Evolutionary conservation across 805 yeast genomes (phyloP), one percentile per base, ranked within the genome.

Genomic region (Saturnispora besseyi): DNA sequence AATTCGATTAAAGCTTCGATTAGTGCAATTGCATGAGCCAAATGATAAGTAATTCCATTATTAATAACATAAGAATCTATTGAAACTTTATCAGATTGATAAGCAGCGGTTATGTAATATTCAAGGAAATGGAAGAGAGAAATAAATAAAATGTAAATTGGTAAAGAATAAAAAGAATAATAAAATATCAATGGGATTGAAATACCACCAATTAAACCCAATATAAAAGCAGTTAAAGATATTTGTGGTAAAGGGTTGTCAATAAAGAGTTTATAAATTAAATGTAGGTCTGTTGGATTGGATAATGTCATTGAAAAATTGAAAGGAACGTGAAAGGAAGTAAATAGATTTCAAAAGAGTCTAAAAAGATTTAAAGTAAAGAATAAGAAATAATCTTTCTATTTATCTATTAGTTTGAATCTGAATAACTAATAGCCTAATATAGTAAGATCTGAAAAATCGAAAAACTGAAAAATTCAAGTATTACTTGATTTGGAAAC

Each of bases 121-220:
- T 93, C 99, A 21, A 87, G 62, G 57, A 86, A 77, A 63, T 93
- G 98, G 67, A 91, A 93, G 0, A 74, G 28, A 3, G 83, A 63
- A 9, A 86, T 61, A 1, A 76, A 62, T 10, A 73, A 62, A 9
- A 84, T 51, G 62, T 85, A 88, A 0, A 79, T 13, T 4, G 59
- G 55, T 2, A 61, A 42, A 5, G 70, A 40, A 61, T 65, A 55
- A 71, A 66, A 2, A 50, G 49, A 2, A 64, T 46, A 10, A 54
- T 49, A 10, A 5, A 66, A 61, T 2, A 68, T 6, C 0, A 67
- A 48, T 0, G 69, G 67, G 0, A 69, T 5, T 0, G 72, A 62
- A 1, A 61, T 38, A 1, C 84, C 84, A 10, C 70, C 57, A 1
- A 70, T 28, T 0, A 61, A 51, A 1, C 84, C 84, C 2, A 79